Evolutionary conservation across 805 yeast genomes (phyloP).

Genomic region (Starmerella bombi): DNA sequence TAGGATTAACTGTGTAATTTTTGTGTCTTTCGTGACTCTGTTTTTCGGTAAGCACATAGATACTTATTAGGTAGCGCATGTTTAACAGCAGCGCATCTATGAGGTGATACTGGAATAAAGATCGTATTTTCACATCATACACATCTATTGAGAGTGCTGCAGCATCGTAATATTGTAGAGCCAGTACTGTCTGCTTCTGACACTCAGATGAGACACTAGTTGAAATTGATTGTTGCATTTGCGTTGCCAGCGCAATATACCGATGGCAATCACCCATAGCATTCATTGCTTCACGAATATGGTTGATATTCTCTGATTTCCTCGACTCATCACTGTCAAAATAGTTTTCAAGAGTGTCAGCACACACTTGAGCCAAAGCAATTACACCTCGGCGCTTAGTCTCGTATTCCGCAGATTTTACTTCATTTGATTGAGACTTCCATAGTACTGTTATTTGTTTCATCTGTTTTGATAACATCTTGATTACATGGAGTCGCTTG

Average conservation of each 20-base stretch:
- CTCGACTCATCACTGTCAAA: neutral
- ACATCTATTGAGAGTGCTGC: neutral
- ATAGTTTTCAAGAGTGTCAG: neutral
- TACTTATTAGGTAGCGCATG: too few species aligned
- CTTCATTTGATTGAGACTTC: too few species aligned
- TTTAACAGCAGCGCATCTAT: too few species aligned
- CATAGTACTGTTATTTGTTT: neutral
- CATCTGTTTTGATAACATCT: neutral
- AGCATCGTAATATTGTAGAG: neutral
- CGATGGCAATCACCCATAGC: neutral
- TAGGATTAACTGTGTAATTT: too few species aligned
- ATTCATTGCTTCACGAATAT: neutral
- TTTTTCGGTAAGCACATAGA: too few species aligned
- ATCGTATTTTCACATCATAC: conserved; percentile 3
- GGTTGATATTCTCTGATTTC: neutral
- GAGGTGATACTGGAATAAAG: too few species aligned
- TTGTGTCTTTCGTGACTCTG: too few species aligned
- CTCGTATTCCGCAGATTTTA: too few species aligned
- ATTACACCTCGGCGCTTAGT: neutral
- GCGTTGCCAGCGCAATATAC: neutral
- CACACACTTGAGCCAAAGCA: neutral
- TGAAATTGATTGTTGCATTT: too few species aligned
- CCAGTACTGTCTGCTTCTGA: too few species aligned
- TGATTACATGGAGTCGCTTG: neutral
- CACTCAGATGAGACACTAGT: too few species aligned